Base-by-base conservation (phyloP, 345 rosid species). In the Punica granatum region DNA sequence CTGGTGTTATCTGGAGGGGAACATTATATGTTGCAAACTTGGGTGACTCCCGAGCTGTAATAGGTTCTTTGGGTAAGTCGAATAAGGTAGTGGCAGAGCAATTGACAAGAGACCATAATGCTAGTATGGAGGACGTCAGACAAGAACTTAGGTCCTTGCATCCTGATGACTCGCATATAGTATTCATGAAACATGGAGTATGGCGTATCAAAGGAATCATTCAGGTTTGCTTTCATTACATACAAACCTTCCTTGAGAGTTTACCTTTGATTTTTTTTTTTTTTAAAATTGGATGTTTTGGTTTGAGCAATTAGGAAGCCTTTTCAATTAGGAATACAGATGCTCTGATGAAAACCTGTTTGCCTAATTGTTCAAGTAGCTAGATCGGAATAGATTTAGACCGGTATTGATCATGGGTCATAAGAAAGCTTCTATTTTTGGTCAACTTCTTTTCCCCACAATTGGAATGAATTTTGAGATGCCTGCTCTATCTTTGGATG, bases 191-290 rank as follows among this genome's bases (percentile, higher is more conserved):
- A 79, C 83, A 86, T 34, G 99, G 98, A 30, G 96, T 80, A n/a
- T 94, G 98, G 98, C 99, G 99, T 58, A 71, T 94, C 86, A 94
- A 94, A 83, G 99, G 99, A 80, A 85, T 94, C 66, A 91, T 91
- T 78, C 99, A 94, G 96, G 99, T 94, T 76, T 64, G 67, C 60
- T 60, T 65, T 61, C 63, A 12, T n/a, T 41, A 21, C 35, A 41
- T 60, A 1, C 34, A 42, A 37, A n/a, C 19, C 66, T 51, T 51
- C 30, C 58, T 26, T 9, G 33, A 30, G 25, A 30, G 8, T 26
- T 56, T 28, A 0, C 33, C 6, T 28, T 30, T 10, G 61, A 56
- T 10, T 4, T 33, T 26, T 2, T 6, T 26, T 2, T 11, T 28
- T 37, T 4, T 5, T 37, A 4, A 37, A 37, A 4, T 56, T 12